These are phyloP conservation scores for Pichia paraexigua DNA, from an alignment of 805 yeast genomes.

Conservation along the genomic window DNA sequence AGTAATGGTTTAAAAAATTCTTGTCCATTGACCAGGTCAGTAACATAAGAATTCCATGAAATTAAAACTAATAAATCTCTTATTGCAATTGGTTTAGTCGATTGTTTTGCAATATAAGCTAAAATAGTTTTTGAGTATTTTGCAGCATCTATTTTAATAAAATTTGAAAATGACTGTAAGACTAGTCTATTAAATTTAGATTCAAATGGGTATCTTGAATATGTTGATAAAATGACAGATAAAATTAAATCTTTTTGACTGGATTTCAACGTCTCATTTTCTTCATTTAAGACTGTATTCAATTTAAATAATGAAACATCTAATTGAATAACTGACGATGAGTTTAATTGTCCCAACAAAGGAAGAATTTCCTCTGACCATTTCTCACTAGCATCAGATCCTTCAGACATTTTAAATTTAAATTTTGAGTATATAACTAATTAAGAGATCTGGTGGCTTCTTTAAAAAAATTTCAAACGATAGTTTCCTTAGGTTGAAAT, in stretches of 20 bases:
- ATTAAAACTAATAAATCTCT: slow-evolving; percentile 51
- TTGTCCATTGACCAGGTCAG: slow-evolving; percentile 20
- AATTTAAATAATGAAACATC: slow-evolving; percentile 29
- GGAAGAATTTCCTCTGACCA: slow-evolving; percentile 14
- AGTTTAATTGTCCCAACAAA: slow-evolving; percentile 13
- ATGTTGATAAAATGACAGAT: slow-evolving; percentile 37
- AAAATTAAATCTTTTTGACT: slow-evolving; percentile 26
- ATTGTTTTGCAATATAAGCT: slow-evolving; percentile 31
- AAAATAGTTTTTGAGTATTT: slow-evolving; percentile 26
- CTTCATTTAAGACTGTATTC: slow-evolving; percentile 23
- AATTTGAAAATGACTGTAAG: slow-evolving; percentile 30
- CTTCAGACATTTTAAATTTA: slow-evolving; percentile 7
- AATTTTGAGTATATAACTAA: neutral
- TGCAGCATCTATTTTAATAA: slow-evolving; percentile 27
- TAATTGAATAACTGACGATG: slow-evolving; percentile 32
- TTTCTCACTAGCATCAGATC: neutral
- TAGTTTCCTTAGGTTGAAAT: neutral
- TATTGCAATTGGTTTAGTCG: slow-evolving; percentile 37
- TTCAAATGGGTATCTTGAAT: slow-evolving; percentile 42
- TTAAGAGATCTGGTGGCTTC: neutral
- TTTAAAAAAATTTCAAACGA: neutral
- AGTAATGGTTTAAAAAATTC: slow-evolving; percentile 17
- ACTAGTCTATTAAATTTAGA: slow-evolving; percentile 38
- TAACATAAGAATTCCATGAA: slow-evolving; percentile 44
- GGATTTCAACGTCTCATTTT: slow-evolving; percentile 8